phyloP scores from a whole-genome alignment of 306 rosid species.

The Pyrus betulifolia region DNA sequence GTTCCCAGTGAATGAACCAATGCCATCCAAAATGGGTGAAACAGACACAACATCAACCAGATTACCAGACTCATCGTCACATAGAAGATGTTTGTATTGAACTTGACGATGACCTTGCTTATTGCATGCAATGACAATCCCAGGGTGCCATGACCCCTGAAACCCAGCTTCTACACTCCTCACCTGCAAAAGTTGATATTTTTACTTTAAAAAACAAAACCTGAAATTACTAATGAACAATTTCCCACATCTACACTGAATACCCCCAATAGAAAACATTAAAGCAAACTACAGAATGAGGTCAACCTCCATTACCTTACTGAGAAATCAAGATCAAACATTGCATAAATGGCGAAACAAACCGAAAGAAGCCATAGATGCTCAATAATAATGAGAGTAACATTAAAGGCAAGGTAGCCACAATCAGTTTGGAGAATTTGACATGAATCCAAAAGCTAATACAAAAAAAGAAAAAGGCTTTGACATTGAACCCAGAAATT shows the following conservation, averaged over 20 bases:
- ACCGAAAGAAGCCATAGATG: background rate
- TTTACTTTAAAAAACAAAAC: background rate
- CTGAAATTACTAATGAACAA: background rate
- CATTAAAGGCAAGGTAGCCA: background rate
- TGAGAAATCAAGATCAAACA: background rate
- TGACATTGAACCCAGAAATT: background rate
- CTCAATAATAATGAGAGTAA: background rate
- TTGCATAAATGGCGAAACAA: background rate
- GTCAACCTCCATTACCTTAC: background rate
- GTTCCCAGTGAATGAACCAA: background rate
- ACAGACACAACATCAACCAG: conserved; percentile 40
- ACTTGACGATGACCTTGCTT: conserved; percentile 38
- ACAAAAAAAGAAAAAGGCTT: background rate
- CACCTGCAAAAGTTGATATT: conserved; percentile 42
- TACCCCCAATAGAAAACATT: background rate
- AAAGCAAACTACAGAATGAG: background rate
- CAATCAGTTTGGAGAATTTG: background rate
- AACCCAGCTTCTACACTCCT: conserved; percentile 71
- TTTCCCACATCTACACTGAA: background rate
- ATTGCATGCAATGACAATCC: conserved; percentile 33
- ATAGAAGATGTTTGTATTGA: conserved; percentile 43
- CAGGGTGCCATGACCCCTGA: conserved; percentile 84
- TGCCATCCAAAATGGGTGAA: conserved; percentile 42
- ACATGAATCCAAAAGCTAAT: background rate
- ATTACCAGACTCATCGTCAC: conserved; percentile 22